phyloP scores from a whole-genome alignment of 1,284 basidiomycete genomes.

The Neotropicomus parvogracilis region DNA sequence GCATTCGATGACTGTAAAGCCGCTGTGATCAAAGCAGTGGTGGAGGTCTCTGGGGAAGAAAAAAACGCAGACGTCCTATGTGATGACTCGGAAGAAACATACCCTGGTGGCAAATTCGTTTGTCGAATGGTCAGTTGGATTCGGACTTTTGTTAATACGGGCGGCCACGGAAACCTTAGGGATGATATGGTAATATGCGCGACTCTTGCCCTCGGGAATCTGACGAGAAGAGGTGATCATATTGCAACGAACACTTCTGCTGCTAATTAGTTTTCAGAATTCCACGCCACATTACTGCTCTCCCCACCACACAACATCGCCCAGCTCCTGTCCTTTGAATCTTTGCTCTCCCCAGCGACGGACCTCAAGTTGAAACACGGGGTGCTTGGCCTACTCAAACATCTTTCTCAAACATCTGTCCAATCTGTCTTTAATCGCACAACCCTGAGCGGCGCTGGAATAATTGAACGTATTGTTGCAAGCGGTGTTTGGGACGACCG shows the following conservation, averaged over 20 bases:
- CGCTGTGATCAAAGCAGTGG: conserved; percentile 77
- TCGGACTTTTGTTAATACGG: conserved; percentile 43
- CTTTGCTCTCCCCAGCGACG: conserved; percentile 46
- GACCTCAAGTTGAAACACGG: conserved; percentile 86
- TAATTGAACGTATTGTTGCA: conserved; percentile 60
- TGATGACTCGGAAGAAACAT: conserved; percentile 53
- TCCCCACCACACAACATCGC: conserved; percentile 52
- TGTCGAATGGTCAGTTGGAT: conserved; percentile 77
- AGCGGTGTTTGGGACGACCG: conserved; percentile 72
- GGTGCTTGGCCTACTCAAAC: conserved; percentile 77
- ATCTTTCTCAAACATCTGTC: conserved; percentile 71
- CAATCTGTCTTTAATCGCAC: conserved; percentile 60
- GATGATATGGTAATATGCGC: conserved; percentile 84
- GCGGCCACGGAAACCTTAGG: conserved; percentile 36
- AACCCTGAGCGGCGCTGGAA: conserved; percentile 57
- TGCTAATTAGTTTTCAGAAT: conserved; percentile 43
- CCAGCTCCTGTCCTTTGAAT: conserved; percentile 47
- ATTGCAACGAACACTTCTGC: neutral
- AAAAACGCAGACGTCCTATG: conserved; percentile 73
- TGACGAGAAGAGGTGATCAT: conserved; percentile 69
- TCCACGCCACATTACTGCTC: conserved; percentile 59
- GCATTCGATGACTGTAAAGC: conserved; percentile 80
- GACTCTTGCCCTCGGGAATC: conserved; percentile 77
- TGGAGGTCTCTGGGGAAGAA: conserved; percentile 81
- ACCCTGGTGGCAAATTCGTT: conserved; percentile 70